Evolutionary conservation across 441 rosid genomes (phyloP).

Genomic region (Pelargonium cotyledonis): DNA sequence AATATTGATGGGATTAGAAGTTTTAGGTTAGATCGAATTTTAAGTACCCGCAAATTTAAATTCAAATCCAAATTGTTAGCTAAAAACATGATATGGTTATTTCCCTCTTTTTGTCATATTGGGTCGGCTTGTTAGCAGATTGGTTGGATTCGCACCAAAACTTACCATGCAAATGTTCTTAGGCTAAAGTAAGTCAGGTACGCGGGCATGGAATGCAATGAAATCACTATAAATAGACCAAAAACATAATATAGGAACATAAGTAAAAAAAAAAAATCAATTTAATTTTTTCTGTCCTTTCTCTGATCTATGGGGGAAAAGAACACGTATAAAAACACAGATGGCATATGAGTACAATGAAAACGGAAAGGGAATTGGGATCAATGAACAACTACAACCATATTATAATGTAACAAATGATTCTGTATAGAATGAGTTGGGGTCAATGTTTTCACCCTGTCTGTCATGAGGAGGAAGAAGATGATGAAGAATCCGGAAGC

Average conservation of each 20-base stretch:
- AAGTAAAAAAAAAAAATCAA: neutral
- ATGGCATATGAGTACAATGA: conserved; percentile 6
- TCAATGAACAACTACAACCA: conserved; percentile 19
- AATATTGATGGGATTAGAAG: too few relatives aligned
- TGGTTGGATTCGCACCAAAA: too few relatives aligned
- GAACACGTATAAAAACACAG: conserved; percentile 6
- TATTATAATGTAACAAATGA: conserved; percentile 24
- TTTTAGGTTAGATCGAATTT: too few relatives aligned
- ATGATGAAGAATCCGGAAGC: conserved; percentile 30
- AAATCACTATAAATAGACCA: neutral
- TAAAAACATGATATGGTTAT: too few relatives aligned
- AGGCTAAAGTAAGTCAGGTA: too few relatives aligned
- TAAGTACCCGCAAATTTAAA: too few relatives aligned
- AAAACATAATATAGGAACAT: neutral
- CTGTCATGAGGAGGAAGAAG: conserved; percentile 20
- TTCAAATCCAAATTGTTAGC: too few relatives aligned
- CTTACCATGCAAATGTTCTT: too few relatives aligned
- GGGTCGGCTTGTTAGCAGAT: too few relatives aligned
- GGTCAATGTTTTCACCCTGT: conserved; percentile 10
- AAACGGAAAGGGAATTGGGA: conserved; percentile 18
- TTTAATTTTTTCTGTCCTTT: conserved; percentile 4
- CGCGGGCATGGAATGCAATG: neutral
- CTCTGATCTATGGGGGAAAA: conserved; percentile 1
- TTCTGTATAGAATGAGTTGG: conserved; percentile 18
- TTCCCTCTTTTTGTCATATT: too few relatives aligned